Base-by-base conservation (phyloP, 2,329 filamentous ascomycete genomes). In the Fusarium protoensiforme region DNA sequence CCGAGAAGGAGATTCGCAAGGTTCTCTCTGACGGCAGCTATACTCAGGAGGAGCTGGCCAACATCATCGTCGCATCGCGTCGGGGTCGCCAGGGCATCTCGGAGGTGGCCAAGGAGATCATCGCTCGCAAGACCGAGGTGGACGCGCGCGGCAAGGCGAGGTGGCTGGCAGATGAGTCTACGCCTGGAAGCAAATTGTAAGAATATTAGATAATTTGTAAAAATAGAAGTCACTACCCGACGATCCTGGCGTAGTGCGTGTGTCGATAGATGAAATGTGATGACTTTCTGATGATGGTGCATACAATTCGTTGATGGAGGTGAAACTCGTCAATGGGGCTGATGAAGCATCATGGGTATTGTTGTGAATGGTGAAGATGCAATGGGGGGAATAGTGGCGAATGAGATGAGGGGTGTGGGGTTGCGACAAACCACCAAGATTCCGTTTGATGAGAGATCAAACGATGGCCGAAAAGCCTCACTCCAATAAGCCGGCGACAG, bases 81-180 rank as follows among this genome's bases (percentile, higher is more conserved):
- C 86, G 87, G 24, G 86, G 89, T 64, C 92, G 94, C 81, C 91
- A 93, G 77, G 93, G 93, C 51, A 89, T 94, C 46, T 85, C 84
- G 74, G 87, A 90, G 79, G 90, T 95, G 66, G 91, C 94, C 5
- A 78, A 86, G 59, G 93, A 95, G 80, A 91, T 95, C 31, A 75
- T 95, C 72, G 78, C 80, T 29, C 87, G 93, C 78, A 93, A 91
- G 81, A 92, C 91, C 11, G 81, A 74, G 33, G 79, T 80, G n/a
- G 83, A 85, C 36, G 79, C 79, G 13, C 76, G 86, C 38, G 89
- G 85, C 64, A 83, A 83, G 69, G 83, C 80, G 5, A 74, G 75
- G 61, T 87, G 86, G 85, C 35, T 80, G 14, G 68, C 62, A 39
- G 78, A 78, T 27, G 79, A 82, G 65, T 61, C 70, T 33, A 48